phyloP scores from a whole-genome alignment of 139 green algal species.

The Closterium sp. region DNA sequence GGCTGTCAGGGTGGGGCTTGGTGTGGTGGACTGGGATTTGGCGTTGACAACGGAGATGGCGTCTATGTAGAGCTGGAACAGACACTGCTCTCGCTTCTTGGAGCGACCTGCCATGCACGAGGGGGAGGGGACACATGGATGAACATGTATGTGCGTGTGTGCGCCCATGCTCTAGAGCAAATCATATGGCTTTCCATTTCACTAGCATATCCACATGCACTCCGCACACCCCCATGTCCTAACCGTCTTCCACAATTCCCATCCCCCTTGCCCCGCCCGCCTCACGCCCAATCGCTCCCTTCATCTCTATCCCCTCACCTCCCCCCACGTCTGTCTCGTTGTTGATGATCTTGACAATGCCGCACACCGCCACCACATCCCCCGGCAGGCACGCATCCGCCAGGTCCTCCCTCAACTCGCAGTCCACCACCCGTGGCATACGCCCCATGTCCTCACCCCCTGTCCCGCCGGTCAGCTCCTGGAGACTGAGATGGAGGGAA shows the following conservation, averaged over 20 bases:
- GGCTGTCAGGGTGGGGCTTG: background rate
- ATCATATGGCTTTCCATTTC: too few relatives aligned
- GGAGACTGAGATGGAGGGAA: constrained; percentile 13
- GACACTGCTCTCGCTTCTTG: background rate
- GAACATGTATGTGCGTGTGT: background rate
- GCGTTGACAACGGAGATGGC: constrained; percentile 71
- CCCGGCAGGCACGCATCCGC: constrained; percentile 70
- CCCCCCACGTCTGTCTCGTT: constrained; percentile 30
- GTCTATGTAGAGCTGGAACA: constrained; percentile 91
- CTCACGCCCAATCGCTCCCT: too few relatives aligned
- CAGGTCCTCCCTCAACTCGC: constrained; percentile 85
- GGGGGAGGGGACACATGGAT: background rate
- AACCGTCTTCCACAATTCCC: too few relatives aligned
- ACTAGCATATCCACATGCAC: too few relatives aligned
- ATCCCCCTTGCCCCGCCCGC: too few relatives aligned
- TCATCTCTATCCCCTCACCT: background rate
- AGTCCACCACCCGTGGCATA: constrained; percentile 68
- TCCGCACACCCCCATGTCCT: too few relatives aligned
- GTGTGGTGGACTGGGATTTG: background rate
- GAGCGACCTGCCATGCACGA: background rate
- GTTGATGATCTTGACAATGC: constrained; percentile 72
- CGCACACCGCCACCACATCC: constrained; percentile 76
- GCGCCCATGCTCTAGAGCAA: too few relatives aligned
- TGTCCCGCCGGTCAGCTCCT: constrained; percentile 62
- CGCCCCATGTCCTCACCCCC: constrained; percentile 48